Conservation (phyloP, 1,139 yeast species). For the Geotrichum reessii region DNA sequence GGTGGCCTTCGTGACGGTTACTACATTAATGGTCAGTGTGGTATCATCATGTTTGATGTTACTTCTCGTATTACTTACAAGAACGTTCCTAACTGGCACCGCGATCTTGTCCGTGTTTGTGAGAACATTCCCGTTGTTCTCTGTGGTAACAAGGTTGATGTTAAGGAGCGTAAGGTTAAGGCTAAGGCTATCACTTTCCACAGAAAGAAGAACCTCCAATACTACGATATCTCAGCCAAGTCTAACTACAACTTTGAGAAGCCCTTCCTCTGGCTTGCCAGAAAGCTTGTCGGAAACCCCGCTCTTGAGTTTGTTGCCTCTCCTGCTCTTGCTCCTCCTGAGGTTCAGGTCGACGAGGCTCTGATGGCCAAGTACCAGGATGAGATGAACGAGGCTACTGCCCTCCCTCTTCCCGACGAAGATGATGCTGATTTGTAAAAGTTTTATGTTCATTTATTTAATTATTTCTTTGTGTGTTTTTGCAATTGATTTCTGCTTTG, state of each 20-base stretch:
- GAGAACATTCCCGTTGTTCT: conserved; percentile 98
- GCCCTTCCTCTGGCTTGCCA: conserved; percentile 99
- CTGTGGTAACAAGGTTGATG: conserved; percentile 99
- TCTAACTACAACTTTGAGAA: conserved; percentile 99
- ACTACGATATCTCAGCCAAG: conserved; percentile 98
- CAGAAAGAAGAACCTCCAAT: conserved; percentile 99
- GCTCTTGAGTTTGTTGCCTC: conserved; percentile 97
- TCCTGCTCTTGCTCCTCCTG: conserved; percentile 99
- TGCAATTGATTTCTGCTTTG: not conserved
- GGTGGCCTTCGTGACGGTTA: conserved; percentile 99
- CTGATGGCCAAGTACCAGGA: conserved; percentile 97
- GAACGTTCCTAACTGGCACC: conserved; percentile 99
- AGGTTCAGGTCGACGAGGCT: conserved; percentile 92
- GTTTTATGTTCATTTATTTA: not conserved
- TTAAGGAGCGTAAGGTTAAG: conserved; percentile 98
- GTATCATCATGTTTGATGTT: conserved; percentile 99
- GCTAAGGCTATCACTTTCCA: conserved; percentile 99
- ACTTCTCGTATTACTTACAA: conserved; percentile 98
- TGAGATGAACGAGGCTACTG: conserved; percentile 99
- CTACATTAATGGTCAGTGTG: conserved; percentile 99
- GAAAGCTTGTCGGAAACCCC: conserved; percentile 98
- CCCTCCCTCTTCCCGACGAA: conserved; percentile 99
- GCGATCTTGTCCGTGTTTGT: conserved; percentile 96
- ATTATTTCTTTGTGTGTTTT: not conserved
- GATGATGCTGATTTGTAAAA: conserved; percentile 94